Evolutionary conservation across 2,329 filamentous ascomycete species (phyloP), one percentile per base, ranked within the genome.

Genomic region (Orbilia brochopaga): DNA sequence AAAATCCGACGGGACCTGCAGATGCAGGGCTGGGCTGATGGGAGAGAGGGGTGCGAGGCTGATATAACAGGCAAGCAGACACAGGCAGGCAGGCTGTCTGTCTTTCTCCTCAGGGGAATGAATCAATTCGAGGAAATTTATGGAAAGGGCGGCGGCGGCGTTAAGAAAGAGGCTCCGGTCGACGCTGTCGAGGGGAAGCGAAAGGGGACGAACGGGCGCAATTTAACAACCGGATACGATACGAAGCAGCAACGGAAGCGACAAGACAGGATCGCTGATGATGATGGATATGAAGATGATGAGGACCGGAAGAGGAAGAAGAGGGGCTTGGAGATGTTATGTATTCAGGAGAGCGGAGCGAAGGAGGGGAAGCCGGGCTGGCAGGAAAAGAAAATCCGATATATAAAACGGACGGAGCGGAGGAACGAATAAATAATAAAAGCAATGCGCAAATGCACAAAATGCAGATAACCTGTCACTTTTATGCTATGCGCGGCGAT

Each of bases 141-240:
- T 6, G 32, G 13, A 6, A 13, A 42, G 13, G 13, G 37, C n/a
- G 37, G 15, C 4, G 37, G 10, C 8, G 35, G 17, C 7, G 17
- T 6, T 2, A 27, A 13, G 35, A 21, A 40, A 51, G 32, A 46
- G 11, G 23, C 30, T 32, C 35, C 50, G 40, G 65, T 58, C 58
- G 65, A 69, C 65, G 21, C 65, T 62, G 65, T 69, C 65, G 65
- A 69, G 48, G 50, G 52, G 42, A 21, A 50, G 40, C 27, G 5
- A 63, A 52, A 52, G 35, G 52, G 44, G n/a, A 32, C 8, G n/a
- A 32, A 32, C 27, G 8, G 27, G 3, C 27, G 27, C 27, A 8
- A 32, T 32, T 8, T 4, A 32, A 32, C 27, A 44, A 15, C 5
- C 40, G 40, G 40, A 44, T 15, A 17, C 5, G 40, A 44, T 15